These are phyloP conservation scores for Phialophora macrospora DNA, from an alignment of 2,329 filamentous ascomycete species.

Conservation along the genomic window DNA sequence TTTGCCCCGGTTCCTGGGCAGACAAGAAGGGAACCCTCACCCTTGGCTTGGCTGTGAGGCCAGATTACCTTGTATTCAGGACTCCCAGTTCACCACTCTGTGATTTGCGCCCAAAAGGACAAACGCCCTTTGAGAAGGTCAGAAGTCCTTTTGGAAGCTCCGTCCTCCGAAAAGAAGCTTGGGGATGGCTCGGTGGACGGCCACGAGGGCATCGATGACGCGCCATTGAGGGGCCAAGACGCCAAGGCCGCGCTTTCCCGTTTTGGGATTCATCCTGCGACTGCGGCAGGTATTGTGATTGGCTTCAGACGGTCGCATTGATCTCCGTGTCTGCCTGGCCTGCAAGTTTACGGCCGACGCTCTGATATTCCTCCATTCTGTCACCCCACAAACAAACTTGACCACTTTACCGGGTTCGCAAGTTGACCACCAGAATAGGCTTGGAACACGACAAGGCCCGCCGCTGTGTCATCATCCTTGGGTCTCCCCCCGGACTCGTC, in stretches of 20 bases:
- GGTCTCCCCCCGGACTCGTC: not conserved
- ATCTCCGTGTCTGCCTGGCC: not conserved
- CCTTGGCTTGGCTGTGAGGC: not conserved
- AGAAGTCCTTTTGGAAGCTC: not conserved
- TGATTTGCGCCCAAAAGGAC: not conserved
- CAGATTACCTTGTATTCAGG: not conserved
- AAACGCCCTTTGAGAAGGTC: not conserved
- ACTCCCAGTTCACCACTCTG: not conserved
- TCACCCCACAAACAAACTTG: not conserved
- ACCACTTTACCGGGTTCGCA: constrained; percentile 1
- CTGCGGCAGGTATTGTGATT: not conserved
- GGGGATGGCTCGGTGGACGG: too few relatives aligned
- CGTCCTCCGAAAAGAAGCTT: not conserved
- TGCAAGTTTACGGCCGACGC: not conserved
- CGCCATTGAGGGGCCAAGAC: not conserved
- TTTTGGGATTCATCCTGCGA: constrained; percentile 6
- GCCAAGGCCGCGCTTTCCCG: constrained; percentile 6
- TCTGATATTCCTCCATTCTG: not conserved
- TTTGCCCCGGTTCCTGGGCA: not conserved
- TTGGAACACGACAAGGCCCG: constrained; percentile 9
- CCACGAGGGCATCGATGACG: not conserved
- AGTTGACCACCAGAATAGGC: not conserved
- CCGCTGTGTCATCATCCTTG: not conserved
- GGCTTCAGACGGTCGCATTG: not conserved
- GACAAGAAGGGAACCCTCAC: not conserved